phyloP scores from a whole-genome alignment of 225 moss, liverwort and hornwort genomes.

The Marchantia paleacea region DNA sequence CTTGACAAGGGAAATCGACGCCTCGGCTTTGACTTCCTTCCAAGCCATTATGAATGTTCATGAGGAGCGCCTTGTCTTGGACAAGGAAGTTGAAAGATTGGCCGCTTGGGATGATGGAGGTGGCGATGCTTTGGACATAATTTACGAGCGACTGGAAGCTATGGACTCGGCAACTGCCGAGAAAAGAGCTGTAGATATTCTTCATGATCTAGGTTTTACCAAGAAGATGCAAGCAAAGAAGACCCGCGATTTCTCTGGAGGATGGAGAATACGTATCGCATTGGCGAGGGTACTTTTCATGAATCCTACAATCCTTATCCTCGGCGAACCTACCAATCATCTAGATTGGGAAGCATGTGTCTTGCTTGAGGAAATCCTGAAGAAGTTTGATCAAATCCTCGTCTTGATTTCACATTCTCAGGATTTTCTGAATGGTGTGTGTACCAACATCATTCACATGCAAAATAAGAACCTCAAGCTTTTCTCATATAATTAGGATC shows the following conservation, averaged over 20 bases:
- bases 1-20: slow-evolving; percentile 87
- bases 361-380: slow-evolving; percentile 79
- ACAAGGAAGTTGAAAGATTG: slow-evolving; percentile 78
- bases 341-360: slow-evolving; percentile 96
- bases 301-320: slow-evolving; percentile 88
- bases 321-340: slow-evolving; percentile 99
- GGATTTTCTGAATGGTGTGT: slow-evolving; percentile 83
- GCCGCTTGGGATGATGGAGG: slow-evolving; percentile 89
- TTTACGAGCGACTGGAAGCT: slow-evolving; percentile 81
- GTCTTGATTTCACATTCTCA: slow-evolving; percentile 89
- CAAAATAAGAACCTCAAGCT: slow-evolving; percentile 84
- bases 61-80: slow-evolving; percentile 64
- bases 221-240: slow-evolving; percentile 96
- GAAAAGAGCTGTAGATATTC: slow-evolving; percentile 83
- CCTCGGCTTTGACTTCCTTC: slow-evolving; percentile 78
- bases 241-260: slow-evolving; percentile 91
- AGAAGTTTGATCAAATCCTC: slow-evolving; percentile 84
- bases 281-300: slow-evolving; percentile 87
- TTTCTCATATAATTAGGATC: slow-evolving; percentile 80
- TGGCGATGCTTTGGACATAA: slow-evolving; percentile 77
- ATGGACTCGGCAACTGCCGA: slow-evolving; percentile 97
- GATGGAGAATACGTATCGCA: slow-evolving; percentile 96
- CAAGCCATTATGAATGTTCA: slow-evolving; percentile 94
- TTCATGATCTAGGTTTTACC: slow-evolving; percentile 83
- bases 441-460: slow-evolving; percentile 93